Percentiles rank a stretch among this genome's conserved stretches.
Evolutionary conservation across 2,329 filamentous ascomycete genomes (phyloP).

Genomic region (Fusarium torulosum): DNA sequence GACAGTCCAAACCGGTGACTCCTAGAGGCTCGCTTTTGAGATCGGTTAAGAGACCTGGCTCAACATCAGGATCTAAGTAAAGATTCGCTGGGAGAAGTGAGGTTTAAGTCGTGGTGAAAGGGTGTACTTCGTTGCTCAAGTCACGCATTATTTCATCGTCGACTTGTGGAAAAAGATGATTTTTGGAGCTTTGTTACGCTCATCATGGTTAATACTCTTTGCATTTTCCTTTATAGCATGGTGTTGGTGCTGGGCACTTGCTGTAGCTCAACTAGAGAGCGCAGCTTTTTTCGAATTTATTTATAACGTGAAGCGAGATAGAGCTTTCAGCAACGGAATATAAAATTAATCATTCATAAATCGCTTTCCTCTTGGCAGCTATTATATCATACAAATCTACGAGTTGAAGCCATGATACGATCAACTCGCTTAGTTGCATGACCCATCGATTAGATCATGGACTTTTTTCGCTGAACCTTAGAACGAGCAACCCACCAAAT

Average conservation of each 20-base stretch:
- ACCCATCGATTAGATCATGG: slow-evolving; percentile 45
- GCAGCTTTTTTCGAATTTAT: neutral
- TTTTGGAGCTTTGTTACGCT: neutral
- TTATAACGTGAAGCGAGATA: neutral
- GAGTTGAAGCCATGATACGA: neutral
- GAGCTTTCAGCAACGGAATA: neutral
- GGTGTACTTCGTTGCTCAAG: neutral
- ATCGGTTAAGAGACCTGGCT: slow-evolving; percentile 49
- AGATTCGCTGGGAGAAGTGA: neutral
- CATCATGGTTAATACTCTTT: neutral
- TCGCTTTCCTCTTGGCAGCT: neutral
- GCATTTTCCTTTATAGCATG: slow-evolving; percentile 5
- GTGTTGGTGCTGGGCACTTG: slow-evolving; percentile 4
- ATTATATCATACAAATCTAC: neutral
- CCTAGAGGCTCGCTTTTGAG: slow-evolving; percentile 56
- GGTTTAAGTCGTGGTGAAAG: neutral
- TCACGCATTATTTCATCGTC: neutral
- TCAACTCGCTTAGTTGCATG: slow-evolving; percentile 51
- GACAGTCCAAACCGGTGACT: slow-evolving; percentile 55
- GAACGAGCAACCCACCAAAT: slow-evolving; percentile 25
- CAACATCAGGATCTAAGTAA: slow-evolving; percentile 37
- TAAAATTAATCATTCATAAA: neutral
- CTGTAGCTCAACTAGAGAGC: neutral
- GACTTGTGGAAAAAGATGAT: neutral
- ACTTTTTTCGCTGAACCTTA: slow-evolving; percentile 36